Evolutionary conservation across 2,329 filamentous ascomycete genomes (phyloP).

Genomic region (Aspergillus puulaauensis): DNA sequence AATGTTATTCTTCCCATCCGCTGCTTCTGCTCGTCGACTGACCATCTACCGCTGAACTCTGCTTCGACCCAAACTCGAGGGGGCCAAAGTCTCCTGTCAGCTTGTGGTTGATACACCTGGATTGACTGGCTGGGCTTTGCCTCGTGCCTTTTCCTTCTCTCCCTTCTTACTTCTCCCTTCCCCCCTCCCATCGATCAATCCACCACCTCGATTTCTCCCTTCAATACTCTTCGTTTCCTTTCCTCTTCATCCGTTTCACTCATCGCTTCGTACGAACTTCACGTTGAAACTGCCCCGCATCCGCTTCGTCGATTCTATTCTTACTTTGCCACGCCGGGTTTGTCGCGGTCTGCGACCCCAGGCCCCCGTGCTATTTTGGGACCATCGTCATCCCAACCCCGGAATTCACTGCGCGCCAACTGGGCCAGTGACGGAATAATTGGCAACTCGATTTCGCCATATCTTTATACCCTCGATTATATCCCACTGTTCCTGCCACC

Average conservation of each 20-base stretch:
- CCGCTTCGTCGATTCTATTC: background rate
- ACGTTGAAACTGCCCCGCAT: background rate
- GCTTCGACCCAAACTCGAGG: conserved; percentile 1
- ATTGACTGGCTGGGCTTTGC: background rate
- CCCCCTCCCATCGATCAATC: conserved; percentile 9
- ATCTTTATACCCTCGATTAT: conserved; percentile 10
- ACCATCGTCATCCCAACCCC: conserved; percentile 28
- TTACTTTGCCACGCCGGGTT: conserved; percentile 9
- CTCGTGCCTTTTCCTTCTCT: conserved; percentile 7
- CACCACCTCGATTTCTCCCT: conserved; percentile 7
- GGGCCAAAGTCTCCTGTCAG: conserved; percentile 11
- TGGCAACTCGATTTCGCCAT: conserved; percentile 14
- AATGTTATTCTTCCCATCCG: conserved; percentile 4
- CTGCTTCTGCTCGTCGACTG: background rate
- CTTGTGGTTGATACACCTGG: conserved; percentile 2
- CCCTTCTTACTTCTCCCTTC: conserved; percentile 12
- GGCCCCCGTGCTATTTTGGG: conserved; percentile 31
- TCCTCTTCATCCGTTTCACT: background rate
- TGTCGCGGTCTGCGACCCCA: conserved; percentile 18
- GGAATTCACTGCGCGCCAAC: conserved; percentile 28
- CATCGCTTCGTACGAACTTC: background rate
- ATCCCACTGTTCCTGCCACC: background rate
- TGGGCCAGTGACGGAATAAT: conserved; percentile 32
- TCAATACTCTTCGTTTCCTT: background rate
- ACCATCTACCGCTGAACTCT: conserved; percentile 1